Conservation (phyloP, 805 yeast species). For the Saccharomyces jurei region DNA sequence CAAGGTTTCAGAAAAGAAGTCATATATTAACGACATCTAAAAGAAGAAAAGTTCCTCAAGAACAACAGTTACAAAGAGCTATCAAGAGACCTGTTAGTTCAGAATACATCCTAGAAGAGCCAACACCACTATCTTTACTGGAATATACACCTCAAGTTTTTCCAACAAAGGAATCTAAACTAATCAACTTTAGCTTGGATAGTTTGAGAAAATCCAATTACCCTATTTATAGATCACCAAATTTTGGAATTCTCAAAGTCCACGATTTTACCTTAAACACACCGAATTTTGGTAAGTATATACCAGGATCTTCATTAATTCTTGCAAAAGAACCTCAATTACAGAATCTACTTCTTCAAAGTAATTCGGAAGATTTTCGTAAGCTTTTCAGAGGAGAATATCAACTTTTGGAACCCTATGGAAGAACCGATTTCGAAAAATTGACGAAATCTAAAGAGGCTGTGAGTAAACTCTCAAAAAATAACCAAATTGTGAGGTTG, state of each 20-base stretch:
- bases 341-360: conserved; percentile 13
- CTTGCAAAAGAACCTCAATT: conserved; percentile 20
- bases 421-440: conserved; percentile 8
- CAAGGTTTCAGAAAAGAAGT: background rate
- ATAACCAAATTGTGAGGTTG: conserved; percentile 19
- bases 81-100: conserved; percentile 1
- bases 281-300: conserved; percentile 62
- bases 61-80: background rate
- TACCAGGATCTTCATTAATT: conserved; percentile 43
- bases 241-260: conserved; percentile 15
- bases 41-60: background rate
- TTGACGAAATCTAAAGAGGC: conserved; percentile 14
- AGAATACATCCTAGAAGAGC: conserved; percentile 18
- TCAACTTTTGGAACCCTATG: conserved; percentile 6
- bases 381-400: conserved; percentile 20
- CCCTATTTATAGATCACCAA: conserved; percentile 21
- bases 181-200: conserved; percentile 15
- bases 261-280: conserved; percentile 35
- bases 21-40: background rate
- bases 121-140: conserved; percentile 20
- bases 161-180: conserved; percentile 12
- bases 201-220: conserved; percentile 17
- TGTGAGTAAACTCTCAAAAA: conserved; percentile 10
- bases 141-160: conserved; percentile 19
- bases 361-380: conserved; percentile 10